Base-by-base conservation (phyloP, 1,284 basidiomycete species). In the Cryptococcus maquisensis region DNA sequence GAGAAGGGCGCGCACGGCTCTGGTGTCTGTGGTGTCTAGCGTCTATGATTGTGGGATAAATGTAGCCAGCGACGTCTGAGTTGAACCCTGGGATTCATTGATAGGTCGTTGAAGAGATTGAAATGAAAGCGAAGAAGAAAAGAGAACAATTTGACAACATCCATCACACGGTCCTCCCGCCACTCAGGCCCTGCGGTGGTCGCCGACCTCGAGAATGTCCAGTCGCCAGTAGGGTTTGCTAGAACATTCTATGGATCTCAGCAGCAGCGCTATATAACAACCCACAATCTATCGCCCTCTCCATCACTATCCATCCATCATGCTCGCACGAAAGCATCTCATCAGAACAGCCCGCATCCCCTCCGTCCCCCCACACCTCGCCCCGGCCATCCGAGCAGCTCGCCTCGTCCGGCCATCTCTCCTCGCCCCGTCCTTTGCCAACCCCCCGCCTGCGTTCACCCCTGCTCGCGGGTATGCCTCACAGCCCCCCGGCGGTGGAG, bases 381-480 rank as follows among this genome's bases (percentile, higher is more conserved):
- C 28, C 10, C 42, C 39, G 20, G 44, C 42, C 53, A 32, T 32
- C 28, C 28, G 28, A 32, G 18, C 43, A 4, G 62, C 48, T 13
- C 60, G 43, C 28, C 40, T 56, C 49, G 39, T 28, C 43, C 55
- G 41, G 23, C 49, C 51, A 23, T 37, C 45, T 39, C 16, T 18
- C 35, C 39, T 15, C 28, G 20, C 24, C 38, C 26, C 10, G n/a
- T 12, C 47, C 47, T 21, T 26, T 39, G 39, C 47, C 49, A 46
- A 32, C 18, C 21, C 35, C 53, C 12, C n/a, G 12, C 21, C 23
- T 24, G 18, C 32, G 15, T 7, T 20, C 41, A 9, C 16, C 26
- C 18, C 36, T 37, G 43, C 44, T 15, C 62, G 67, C 9, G 32
- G 51, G 18, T 69, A 67, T 55, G 63, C 60, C 10, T 57, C 61